Base-by-base conservation (phyloP, 192 early-diverging fungal species). In the Diversispora eburnea region DNA sequence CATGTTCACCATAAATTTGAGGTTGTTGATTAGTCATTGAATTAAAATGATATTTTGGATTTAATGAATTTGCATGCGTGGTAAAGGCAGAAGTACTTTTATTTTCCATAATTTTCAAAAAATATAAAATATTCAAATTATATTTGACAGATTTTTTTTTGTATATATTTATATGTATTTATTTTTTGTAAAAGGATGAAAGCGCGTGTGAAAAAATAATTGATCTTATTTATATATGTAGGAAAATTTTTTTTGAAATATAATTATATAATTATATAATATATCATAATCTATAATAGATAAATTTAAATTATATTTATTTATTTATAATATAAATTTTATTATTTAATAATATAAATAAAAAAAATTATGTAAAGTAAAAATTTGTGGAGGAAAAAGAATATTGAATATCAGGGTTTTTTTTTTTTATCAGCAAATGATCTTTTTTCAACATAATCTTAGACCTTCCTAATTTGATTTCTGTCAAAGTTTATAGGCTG, bases 1-100 rank as follows among this genome's bases (percentile, higher is more conserved):
- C 56, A 33, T 72, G 70, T 58, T 72, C 70, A 22, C 58, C 70
- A 51, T 72, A 72, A 25, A 72, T 72, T 39, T 72, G 70, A 61
- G 70, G 70, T 72, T 72, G 70, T 59, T 71, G 70, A 60, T 9
- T 63, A 1, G 39, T 41, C 39, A 39, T 39, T 42, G 67, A 41
- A 56, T 57, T 20, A 17, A 72, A 62, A 72, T 46, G 47, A 46
- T 25, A 59, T 39, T 72, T 72, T 39, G 52, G 25, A 51, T 59
- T 72, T 72, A 19, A 57, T 13, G 42, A 46, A n/a, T 63, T 63
- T 15, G 25, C 17, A 4, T 52, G 51, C 5, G 51, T 17, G 17
- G 51, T 10, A 12, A 52, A 52, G 10, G 17, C 6, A 13, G 60
- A 62, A 33, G 60, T 52, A 17, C 48, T 39, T 13, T 46, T 49